These are phyloP conservation scores for Pyronema domesticum DNA, from an alignment of 495 filamentous ascomycete species.

Conservation along the genomic window DNA sequence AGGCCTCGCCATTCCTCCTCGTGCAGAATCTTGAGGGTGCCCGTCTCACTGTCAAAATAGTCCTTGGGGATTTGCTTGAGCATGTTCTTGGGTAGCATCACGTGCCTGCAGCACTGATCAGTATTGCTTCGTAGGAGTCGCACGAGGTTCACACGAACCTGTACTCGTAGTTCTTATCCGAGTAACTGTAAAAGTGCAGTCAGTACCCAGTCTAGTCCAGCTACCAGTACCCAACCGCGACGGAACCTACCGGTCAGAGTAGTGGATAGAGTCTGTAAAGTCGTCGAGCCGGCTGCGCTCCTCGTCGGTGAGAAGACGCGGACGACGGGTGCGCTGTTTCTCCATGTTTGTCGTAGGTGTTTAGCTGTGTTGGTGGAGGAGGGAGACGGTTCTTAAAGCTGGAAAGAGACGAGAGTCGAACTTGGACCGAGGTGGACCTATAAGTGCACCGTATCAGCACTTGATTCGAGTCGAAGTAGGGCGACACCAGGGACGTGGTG, in stretches of 20 bases:
- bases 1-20: constrained; percentile 95
- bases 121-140: constrained; percentile 23
- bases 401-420: too few species aligned
- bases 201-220: neutral
- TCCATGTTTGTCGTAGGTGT: constrained; percentile 36
- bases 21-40: constrained; percentile 89
- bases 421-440: too few species aligned
- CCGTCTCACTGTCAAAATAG: constrained; percentile 78
- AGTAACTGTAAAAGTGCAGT: constrained; percentile 13
- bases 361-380: constrained; percentile 4
- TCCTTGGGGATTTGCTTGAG: constrained; percentile 90
- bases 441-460: too few species aligned
- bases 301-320: constrained; percentile 57
- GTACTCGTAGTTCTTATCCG: constrained; percentile 24
- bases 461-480: too few species aligned
- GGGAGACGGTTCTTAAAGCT: constrained; percentile 15
- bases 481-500: too few species aligned
- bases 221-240: neutral
- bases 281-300: constrained; percentile 75
- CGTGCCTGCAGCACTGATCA: constrained; percentile 52
- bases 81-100: constrained; percentile 94
- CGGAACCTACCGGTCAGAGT: constrained; percentile 62
- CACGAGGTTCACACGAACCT: constrained; percentile 10
- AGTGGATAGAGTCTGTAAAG: constrained; percentile 82
- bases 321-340: constrained; percentile 56